phyloP scores from a whole-genome alignment of 139 green algal species.

The Dunaliella primolecta region DNA sequence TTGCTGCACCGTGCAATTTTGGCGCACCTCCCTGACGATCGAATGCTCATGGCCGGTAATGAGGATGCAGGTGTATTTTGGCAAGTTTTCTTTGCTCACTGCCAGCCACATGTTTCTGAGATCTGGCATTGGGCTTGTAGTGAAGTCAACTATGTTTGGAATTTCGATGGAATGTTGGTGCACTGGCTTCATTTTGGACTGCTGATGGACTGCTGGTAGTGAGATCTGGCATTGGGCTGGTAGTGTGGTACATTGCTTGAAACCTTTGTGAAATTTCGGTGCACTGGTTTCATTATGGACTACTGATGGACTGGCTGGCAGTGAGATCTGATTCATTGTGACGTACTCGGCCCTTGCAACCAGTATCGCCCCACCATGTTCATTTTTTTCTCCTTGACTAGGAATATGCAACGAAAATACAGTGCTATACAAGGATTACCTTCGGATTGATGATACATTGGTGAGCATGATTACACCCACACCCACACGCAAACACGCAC shows the following conservation, averaged over 20 bases:
- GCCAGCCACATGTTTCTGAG: too few relatives aligned
- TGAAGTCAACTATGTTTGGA: too few relatives aligned
- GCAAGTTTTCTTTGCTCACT: too few relatives aligned
- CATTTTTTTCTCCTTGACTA: background rate
- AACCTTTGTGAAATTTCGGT: background rate
- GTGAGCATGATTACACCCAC: background rate
- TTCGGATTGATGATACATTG: background rate
- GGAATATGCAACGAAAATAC: background rate
- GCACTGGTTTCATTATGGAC: background rate
- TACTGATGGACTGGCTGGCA: background rate
- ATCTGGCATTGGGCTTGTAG: too few relatives aligned
- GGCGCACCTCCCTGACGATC: constrained; percentile 14
- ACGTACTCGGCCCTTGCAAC: background rate
- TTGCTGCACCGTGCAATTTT: constrained; percentile 13
- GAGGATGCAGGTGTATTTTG: background rate
- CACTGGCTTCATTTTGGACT: background rate
- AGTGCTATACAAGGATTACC: background rate
- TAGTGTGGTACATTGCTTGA: background rate
- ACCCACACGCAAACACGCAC: background rate
- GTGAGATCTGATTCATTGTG: background rate
- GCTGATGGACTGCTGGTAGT: background rate
- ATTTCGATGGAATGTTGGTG: too few relatives aligned
- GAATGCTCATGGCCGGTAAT: constrained; percentile 15
- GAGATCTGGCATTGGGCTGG: background rate
- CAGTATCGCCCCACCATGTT: background rate